These are phyloP conservation scores for Candida germanica DNA, from an alignment of 805 yeast species.

Conservation along the genomic window DNA sequence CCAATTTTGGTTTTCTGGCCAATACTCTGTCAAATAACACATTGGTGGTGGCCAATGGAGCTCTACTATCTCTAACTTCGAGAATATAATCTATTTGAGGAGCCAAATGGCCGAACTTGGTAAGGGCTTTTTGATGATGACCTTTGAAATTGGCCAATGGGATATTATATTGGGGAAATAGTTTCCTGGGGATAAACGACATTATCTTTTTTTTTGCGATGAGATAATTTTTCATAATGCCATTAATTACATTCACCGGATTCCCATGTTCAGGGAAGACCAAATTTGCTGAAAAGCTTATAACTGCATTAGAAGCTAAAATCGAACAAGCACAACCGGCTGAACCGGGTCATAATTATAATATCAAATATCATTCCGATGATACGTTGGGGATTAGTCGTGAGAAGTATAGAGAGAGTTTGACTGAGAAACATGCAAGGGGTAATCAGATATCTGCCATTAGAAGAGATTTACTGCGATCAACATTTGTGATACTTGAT, in stretches of 20 bases:
- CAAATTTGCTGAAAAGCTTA: conserved; percentile 61
- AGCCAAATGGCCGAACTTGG: conserved; percentile 60
- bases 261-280: conserved; percentile 85
- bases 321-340: conserved; percentile 38
- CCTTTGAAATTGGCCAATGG: conserved; percentile 81
- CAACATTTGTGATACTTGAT: conserved; percentile 78
- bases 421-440: conserved; percentile 74
- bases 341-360: conserved; percentile 52
- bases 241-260: conserved; percentile 79
- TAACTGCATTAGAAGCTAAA: conserved; percentile 42
- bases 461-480: conserved; percentile 68
- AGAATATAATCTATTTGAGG: conserved; percentile 79
- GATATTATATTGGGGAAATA: conserved; percentile 73
- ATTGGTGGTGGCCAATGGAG: conserved; percentile 83
- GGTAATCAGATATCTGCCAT: conserved; percentile 88
- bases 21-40: conserved; percentile 69
- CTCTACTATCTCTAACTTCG: conserved; percentile 86
- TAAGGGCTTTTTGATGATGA: conserved; percentile 80
- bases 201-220: too few species aligned
- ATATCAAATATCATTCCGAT: conserved; percentile 71
- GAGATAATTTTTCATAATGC: conserved; percentile 50
- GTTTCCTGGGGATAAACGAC: conserved; percentile 61
- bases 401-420: conserved; percentile 65
- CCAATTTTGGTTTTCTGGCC: conserved; percentile 51
- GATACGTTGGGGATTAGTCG: conserved; percentile 72